Base-by-base conservation (phyloP, 495 filamentous ascomycete species). In the Lineolata rhizophorae region DNA sequence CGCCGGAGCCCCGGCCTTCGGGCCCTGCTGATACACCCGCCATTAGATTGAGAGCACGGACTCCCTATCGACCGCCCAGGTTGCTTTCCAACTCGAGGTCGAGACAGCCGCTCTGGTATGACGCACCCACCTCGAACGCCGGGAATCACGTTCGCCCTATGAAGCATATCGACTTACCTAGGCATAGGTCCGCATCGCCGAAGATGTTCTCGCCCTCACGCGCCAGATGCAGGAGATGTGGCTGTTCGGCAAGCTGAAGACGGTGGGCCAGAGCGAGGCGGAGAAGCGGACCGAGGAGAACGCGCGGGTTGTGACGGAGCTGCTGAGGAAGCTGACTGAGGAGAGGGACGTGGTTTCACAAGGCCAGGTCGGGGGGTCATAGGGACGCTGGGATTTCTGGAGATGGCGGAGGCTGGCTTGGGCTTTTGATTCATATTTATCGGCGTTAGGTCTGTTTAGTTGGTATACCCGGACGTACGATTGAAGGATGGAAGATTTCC, bases 211-310 rank as follows among this genome's bases (percentile, higher is more conserved):
- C 22, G 55, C 60, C 8, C 44, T 80, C 10, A 73, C 64, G 20
- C 61, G 73, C 10, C 52, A 57, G 4, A 53, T 80, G 54, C 76
- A 79, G 49, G 75, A 80, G 42, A 58, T 65, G n/a, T 80, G 74
- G 74, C 53, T 78, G 16, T 76, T 75, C 42, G 74, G 75, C 11
- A 63, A 70, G 36, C 55, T 79, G n/a, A 54, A 76, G 15, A 73
- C 70, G 0, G 46, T 76, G 5, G 65, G 64, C 3, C 32, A 47
- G 19, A 44, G 34, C 18, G 32, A 39, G 28, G 48, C 47, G 18
- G 50, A 57, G 35, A 53, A 63, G 43, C 54, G 57, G 42, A 53
- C 64, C 12, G 66, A 70, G 42, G 49, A 52, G 20, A 54, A 68
- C 36, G 66, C 57, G 3, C 57, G 56, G 46, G 58, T 53, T 16